Conservation (phyloP, 371 early-diverging fungal species). For the Apophysomyces trapeziformis region DNA sequence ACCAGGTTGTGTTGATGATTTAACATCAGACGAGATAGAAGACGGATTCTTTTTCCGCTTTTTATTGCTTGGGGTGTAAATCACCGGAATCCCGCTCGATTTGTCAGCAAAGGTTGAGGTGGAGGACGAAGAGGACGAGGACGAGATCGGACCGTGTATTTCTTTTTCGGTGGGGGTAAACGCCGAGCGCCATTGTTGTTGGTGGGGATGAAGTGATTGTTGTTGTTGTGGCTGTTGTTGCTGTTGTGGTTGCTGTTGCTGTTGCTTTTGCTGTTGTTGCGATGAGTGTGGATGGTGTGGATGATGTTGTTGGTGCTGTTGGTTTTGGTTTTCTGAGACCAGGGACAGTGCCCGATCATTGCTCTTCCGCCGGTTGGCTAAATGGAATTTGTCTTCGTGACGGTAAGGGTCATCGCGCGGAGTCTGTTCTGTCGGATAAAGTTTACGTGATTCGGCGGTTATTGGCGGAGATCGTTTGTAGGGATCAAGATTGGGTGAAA, state of each 20-base stretch:
- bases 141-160: not conserved
- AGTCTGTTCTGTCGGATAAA: slow-evolving; percentile 9
- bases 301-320: not conserved
- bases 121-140: slow-evolving; percentile 14
- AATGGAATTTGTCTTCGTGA: slow-evolving; percentile 7
- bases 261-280: not conserved
- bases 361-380: slow-evolving; percentile 10
- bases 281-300: not conserved
- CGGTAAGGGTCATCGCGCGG: slow-evolving; percentile 10
- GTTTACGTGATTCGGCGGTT: slow-evolving; percentile 4
- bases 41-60: slow-evolving; percentile 18
- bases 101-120: slow-evolving; percentile 17
- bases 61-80: slow-evolving; percentile 18
- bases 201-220: not conserved
- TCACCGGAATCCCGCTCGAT: slow-evolving; percentile 20
- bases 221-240: not conserved
- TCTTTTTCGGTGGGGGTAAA: slow-evolving; percentile 11
- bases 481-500: slow-evolving; percentile 10
- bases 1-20: slow-evolving; percentile 28
- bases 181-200: slow-evolving; percentile 7
- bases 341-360: slow-evolving; percentile 20
- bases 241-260: slow-evolving; percentile 1
- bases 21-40: not conserved
- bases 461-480: slow-evolving; percentile 8
- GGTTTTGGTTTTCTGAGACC: not conserved